phyloP scores from a whole-genome alignment of 2,329 filamentous ascomycete species.

The Hymenoscyphus salicellus region DNA sequence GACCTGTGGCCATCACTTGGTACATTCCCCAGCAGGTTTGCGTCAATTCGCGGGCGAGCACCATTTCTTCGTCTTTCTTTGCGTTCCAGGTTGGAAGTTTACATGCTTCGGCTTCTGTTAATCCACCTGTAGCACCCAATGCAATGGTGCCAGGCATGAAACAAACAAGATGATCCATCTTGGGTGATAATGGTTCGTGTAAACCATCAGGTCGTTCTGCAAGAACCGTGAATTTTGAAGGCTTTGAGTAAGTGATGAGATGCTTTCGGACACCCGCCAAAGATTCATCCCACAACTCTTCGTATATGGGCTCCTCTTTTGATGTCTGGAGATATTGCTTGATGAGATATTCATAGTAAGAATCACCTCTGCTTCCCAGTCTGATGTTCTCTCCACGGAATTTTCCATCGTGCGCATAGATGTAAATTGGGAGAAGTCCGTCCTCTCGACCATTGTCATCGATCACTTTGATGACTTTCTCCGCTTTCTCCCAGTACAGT shows the following conservation, averaged over 20 bases:
- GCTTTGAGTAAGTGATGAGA: conserved; percentile 81
- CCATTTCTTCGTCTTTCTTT: conserved; percentile 81
- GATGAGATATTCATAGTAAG: conserved; percentile 98
- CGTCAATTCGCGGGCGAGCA: conserved; percentile 83
- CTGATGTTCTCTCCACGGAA: conserved; percentile 86
- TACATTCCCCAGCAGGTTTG: conserved; percentile 99
- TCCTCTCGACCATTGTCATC: conserved; percentile 77
- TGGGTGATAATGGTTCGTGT: conserved; percentile 63
- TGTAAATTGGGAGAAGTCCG: conserved; percentile 87
- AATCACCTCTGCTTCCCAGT: conserved; percentile 89
- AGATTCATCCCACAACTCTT: conserved; percentile 89
- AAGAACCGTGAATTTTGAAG: conserved; percentile 80
- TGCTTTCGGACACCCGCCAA: conserved; percentile 85
- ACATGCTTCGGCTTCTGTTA: conserved; percentile 71
- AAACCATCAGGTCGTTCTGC: conserved; percentile 81
- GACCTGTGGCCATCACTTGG: conserved; percentile 79
- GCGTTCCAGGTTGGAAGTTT: conserved; percentile 70
- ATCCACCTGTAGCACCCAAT: conserved; percentile 76
- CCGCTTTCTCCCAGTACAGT: conserved; percentile 86
- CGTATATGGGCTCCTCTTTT: conserved; percentile 78
- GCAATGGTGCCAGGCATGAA: conserved; percentile 97
- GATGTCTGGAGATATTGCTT: conserved; percentile 97
- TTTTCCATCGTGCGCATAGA: conserved; percentile 72
- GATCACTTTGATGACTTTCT: conserved; percentile 87
- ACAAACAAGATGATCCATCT: conserved; percentile 98